These are phyloP conservation scores for Lepiota brunneoincarnata DNA, from an alignment of 768 basidiomycete species.

Conservation along the genomic window DNA sequence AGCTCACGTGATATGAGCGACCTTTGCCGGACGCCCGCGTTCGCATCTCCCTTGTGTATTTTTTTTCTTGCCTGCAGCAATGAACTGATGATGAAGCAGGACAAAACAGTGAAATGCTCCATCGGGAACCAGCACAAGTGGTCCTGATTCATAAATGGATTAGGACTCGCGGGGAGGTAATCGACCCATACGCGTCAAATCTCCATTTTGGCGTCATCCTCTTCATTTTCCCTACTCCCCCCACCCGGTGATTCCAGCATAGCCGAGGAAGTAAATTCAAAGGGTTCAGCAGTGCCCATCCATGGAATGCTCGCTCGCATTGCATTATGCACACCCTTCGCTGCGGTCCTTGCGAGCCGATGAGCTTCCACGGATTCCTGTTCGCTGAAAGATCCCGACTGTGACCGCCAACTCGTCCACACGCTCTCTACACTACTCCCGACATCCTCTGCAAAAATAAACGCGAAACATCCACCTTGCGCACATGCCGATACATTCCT, in stretches of 20 bases:
- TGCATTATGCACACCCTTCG: constrained; percentile 41
- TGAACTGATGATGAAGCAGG: no score
- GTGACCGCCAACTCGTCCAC: constrained; percentile 56
- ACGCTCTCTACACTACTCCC: constrained; percentile 27
- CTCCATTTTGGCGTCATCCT: constrained; percentile 41
- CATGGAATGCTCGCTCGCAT: constrained; percentile 42
- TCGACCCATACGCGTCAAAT: constrained; percentile 23
- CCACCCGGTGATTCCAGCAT: constrained; percentile 7
- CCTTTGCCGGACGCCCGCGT: no score
- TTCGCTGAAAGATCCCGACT: constrained; percentile 32
- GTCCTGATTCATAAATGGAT: no score
- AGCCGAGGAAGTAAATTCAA: not conserved
- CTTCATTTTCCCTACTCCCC: constrained; percentile 17
- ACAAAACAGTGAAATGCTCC: no score
- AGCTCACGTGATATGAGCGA: no score
- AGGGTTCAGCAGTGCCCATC: constrained; percentile 11
- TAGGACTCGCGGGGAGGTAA: no score
- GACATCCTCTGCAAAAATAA: constrained; percentile 41
- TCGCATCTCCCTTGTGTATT: no score
- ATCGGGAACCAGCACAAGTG: no score
- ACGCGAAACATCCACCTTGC: constrained; percentile 71
- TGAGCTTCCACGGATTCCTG: constrained; percentile 41
- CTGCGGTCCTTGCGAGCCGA: constrained; percentile 47
- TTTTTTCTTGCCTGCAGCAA: no score
- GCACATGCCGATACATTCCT: constrained; percentile 32